These are phyloP conservation scores for Fusarium sp. DNA, from an alignment of 2,329 filamentous ascomycete genomes.

Conservation along the genomic window DNA sequence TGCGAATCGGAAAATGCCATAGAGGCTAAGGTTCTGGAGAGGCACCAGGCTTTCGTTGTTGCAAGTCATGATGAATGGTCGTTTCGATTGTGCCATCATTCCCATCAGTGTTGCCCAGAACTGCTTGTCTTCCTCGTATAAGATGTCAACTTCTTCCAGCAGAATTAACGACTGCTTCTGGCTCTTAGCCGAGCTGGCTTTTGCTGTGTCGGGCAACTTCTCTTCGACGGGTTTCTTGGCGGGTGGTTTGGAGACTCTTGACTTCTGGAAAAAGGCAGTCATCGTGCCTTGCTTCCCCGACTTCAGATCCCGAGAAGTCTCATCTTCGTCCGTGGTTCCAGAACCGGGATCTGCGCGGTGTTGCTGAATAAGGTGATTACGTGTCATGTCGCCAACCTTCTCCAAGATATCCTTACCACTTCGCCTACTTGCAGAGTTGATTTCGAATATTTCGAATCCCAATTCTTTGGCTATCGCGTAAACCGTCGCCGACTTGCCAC, in stretches of 20 bases:
- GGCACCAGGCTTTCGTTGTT: conserved; percentile 90
- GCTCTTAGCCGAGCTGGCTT: conserved; percentile 50
- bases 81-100: conserved; percentile 84
- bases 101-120: conserved; percentile 88
- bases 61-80: conserved; percentile 95
- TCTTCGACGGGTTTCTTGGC: conserved; percentile 43
- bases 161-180: conserved; percentile 96
- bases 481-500: conserved; percentile 91
- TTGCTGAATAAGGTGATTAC: conserved; percentile 84
- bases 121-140: conserved; percentile 95
- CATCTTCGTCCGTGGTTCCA: conserved; percentile 43
- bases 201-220: conserved; percentile 44
- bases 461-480: conserved; percentile 93
- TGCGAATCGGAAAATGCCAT: conserved; percentile 83
- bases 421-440: conserved; percentile 83
- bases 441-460: conserved; percentile 93
- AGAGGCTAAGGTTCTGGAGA: conserved; percentile 75
- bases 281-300: conserved; percentile 81
- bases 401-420: conserved; percentile 92
- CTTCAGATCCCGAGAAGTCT: conserved; percentile 62
- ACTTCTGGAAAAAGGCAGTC: conserved; percentile 80
- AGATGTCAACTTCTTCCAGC: conserved; percentile 90
- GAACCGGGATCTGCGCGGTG: conserved; percentile 49
- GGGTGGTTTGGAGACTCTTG: conserved; percentile 38
- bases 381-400: conserved; percentile 94